Percentiles rank a stretch among this genome's conserved stretches.
Evolutionary conservation across 2,329 filamentous ascomycete species (phyloP).

Genomic region (Penicillium sp.): DNA sequence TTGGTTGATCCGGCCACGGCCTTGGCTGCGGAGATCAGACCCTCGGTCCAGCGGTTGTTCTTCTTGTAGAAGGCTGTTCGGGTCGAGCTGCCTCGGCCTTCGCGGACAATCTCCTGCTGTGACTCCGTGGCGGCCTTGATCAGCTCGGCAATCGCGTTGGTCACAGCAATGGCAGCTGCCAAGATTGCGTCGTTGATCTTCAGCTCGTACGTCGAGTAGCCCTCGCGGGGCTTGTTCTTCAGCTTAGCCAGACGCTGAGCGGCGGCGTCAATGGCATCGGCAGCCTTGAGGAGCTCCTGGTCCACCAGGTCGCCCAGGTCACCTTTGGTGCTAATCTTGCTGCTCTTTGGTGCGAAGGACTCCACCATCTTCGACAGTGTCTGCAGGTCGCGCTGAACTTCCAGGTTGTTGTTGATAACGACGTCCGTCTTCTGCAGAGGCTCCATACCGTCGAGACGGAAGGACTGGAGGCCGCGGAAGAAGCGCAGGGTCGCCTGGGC

Average conservation of each 20-base stretch:
- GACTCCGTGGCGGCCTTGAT: slow-evolving; percentile 92
- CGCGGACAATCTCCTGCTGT: slow-evolving; percentile 93
- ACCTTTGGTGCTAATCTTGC: slow-evolving; percentile 71
- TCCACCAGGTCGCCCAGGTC: slow-evolving; percentile 93
- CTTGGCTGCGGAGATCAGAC: slow-evolving; percentile 93
- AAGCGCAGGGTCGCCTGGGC: slow-evolving; percentile 86
- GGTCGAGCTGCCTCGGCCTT: slow-evolving; percentile 81
- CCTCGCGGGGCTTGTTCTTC: slow-evolving; percentile 92
- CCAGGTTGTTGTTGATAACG: slow-evolving; percentile 94
- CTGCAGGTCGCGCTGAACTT: slow-evolving; percentile 91
- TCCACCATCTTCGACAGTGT: slow-evolving; percentile 91
- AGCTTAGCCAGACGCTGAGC: slow-evolving; percentile 84
- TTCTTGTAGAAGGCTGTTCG: slow-evolving; percentile 98
- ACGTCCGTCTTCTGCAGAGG: slow-evolving; percentile 91
- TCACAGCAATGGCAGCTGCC: slow-evolving; percentile 87
- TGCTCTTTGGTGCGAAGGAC: slow-evolving; percentile 80
- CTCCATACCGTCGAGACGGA: slow-evolving; percentile 85
- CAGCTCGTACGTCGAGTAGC: slow-evolving; percentile 92
- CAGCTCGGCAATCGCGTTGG: slow-evolving; percentile 84
- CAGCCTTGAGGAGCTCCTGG: slow-evolving; percentile 83
- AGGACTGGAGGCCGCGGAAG: slow-evolving; percentile 90
- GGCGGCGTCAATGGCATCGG: slow-evolving; percentile 90
- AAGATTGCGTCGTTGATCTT: slow-evolving; percentile 94
- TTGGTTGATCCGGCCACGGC: slow-evolving; percentile 92
- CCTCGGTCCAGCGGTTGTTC: slow-evolving; percentile 99